A percentile compares a stretch with the other conserved stretches of the same genome.
Conservation (phyloP, 306 rosid genomes). For the Quercus dentata region DNA sequence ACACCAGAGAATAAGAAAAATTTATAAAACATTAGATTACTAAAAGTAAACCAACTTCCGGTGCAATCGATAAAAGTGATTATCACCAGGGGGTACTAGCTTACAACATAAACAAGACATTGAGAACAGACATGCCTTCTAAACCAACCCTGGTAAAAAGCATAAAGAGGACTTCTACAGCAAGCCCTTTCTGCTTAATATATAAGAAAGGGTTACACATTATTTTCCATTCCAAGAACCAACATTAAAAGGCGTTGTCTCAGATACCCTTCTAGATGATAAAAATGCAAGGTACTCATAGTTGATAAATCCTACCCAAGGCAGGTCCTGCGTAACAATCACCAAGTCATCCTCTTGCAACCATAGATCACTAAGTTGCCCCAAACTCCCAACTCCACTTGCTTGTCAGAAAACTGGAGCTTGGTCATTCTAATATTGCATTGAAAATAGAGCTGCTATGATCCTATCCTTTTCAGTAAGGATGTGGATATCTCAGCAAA, state of each 20-base stretch:
- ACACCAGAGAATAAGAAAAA: slow-evolving; percentile 12
- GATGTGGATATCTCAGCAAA: slow-evolving; percentile 38
- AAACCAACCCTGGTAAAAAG: slow-evolving; percentile 12
- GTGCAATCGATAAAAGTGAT: slow-evolving; percentile 63
- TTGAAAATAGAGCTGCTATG: slow-evolving; percentile 15
- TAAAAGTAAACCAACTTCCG: slow-evolving; percentile 26
- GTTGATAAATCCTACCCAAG: slow-evolving; percentile 22
- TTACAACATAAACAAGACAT: slow-evolving; percentile 11
- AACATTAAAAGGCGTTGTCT: slow-evolving; percentile 88
- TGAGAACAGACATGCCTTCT: background rate
- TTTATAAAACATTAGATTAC: slow-evolving; percentile 27
- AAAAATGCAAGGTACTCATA: slow-evolving; percentile 15
- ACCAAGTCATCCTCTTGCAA: slow-evolving; percentile 26
- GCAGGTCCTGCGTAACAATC: slow-evolving; percentile 21
- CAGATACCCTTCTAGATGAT: slow-evolving; percentile 33
- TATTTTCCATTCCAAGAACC: slow-evolving; percentile 56
- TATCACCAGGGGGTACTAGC: slow-evolving; percentile 29
- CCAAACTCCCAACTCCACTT: slow-evolving; percentile 30
- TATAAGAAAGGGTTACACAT: slow-evolving; percentile 15
- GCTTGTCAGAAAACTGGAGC: slow-evolving; percentile 29
- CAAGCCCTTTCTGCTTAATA: slow-evolving; percentile 18
- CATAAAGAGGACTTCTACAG: slow-evolving; percentile 4
- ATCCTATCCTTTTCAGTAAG: slow-evolving; percentile 36
- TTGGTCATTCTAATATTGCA: slow-evolving; percentile 29
- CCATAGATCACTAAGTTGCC: slow-evolving; percentile 22